Evolutionary conservation across 805 yeast species (phyloP).

Genomic region (Zygotorulaspora florentina): DNA sequence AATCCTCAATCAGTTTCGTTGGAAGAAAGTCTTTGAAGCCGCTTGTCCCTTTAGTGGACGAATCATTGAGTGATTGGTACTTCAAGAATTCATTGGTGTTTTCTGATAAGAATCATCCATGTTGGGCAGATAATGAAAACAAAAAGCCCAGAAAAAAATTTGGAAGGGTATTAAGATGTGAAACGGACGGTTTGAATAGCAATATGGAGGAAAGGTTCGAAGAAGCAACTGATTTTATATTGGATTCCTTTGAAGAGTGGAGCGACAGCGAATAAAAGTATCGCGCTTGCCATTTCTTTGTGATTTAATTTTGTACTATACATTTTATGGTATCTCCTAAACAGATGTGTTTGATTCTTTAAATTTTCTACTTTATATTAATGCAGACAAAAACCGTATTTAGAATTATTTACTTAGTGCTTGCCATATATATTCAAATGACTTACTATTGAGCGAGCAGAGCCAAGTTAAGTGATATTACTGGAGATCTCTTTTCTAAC

Average conservation of each 20-base stretch:
- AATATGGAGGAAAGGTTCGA: constrained; percentile 77
- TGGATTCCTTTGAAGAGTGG: constrained; percentile 72
- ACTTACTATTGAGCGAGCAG: too few relatives aligned
- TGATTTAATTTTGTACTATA: too few relatives aligned
- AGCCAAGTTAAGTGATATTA: too few relatives aligned
- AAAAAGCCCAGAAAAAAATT: constrained; percentile 85
- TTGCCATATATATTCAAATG: too few relatives aligned
- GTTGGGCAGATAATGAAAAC: constrained; percentile 63
- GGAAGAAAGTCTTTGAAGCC: constrained; percentile 70
- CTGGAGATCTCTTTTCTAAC: constrained; percentile 37
- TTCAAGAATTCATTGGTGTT: constrained; percentile 80
- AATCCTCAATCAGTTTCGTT: constrained; percentile 65
- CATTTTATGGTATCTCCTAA: too few relatives aligned
- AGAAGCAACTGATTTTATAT: constrained; percentile 78
- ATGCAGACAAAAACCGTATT: too few relatives aligned
- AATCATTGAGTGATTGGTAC: constrained; percentile 87
- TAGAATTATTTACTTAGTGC: too few relatives aligned
- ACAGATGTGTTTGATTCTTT: too few relatives aligned
- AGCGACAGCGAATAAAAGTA: constrained; percentile 41
- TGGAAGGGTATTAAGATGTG: constrained; percentile 80
- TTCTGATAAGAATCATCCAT: constrained; percentile 66
- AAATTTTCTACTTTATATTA: too few relatives aligned
- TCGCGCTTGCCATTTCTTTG: too few relatives aligned
- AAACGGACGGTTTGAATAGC: constrained; percentile 67
- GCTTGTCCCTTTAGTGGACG: constrained; percentile 83